Conservation (phyloP, 176 grass and related monocot genomes). For the Triticum aestivum region DNA sequence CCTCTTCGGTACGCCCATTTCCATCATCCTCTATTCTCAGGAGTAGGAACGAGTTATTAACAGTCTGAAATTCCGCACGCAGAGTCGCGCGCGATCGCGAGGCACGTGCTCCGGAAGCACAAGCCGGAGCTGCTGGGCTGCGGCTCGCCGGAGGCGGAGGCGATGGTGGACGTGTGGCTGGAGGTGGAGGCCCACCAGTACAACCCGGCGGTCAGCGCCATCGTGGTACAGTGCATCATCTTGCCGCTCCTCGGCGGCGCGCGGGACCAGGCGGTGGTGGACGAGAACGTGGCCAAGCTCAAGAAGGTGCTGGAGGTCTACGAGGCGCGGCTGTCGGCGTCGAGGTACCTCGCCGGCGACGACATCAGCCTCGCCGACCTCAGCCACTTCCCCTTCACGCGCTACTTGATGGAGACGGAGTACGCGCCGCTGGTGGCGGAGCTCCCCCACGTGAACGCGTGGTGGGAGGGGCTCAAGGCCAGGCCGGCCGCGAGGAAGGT, state of each 20-base stretch:
- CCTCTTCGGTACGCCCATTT: not conserved
- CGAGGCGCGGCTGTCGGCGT: constrained; percentile 27
- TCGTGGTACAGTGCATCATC: constrained; percentile 21
- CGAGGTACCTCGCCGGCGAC: constrained; percentile 42
- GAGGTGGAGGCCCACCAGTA: constrained; percentile 30
- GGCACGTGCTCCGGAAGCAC: constrained; percentile 25
- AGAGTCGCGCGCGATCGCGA: constrained; percentile 23
- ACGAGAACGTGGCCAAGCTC: constrained; percentile 29
- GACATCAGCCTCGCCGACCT: constrained; percentile 48
- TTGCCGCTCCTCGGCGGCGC: constrained; percentile 6
- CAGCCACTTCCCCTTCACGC: constrained; percentile 37
- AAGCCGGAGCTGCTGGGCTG: constrained; percentile 21
- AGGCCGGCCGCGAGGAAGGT: constrained; percentile 38
- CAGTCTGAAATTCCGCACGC: not conserved
- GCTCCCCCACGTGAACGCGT: constrained; percentile 30
- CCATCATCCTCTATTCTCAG: no score
- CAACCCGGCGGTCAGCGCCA: not conserved
- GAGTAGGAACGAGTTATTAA: not conserved
- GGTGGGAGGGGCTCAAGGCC: constrained; percentile 46
- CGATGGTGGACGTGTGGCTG: constrained; percentile 27
- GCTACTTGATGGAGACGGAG: constrained; percentile 47
- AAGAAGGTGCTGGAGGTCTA: constrained; percentile 34
- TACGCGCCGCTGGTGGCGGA: constrained; percentile 16
- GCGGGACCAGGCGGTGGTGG: constrained; percentile 33
- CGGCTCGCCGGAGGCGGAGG: not conserved